A percentile compares a stretch with the other conserved stretches of the same genome.
phyloP scores from a whole-genome alignment of 2,329 filamentous ascomycete genomes.

The Fusarium siculi region DNA sequence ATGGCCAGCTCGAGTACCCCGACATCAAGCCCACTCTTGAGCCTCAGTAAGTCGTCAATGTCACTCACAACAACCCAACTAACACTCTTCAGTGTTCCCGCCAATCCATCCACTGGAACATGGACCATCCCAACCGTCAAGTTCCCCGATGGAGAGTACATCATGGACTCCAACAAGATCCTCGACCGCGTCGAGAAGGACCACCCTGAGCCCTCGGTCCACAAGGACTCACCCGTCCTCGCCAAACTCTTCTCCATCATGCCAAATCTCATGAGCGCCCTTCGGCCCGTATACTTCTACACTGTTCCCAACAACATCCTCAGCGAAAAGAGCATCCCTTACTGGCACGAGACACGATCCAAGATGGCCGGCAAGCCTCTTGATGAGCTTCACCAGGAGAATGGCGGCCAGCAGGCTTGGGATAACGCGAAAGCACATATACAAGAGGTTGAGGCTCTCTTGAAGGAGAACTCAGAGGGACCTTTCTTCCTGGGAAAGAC shows the following conservation, averaged over 20 bases:
- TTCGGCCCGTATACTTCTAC: slow-evolving; percentile 58
- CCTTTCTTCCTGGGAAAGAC: slow-evolving; percentile 70
- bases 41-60: slow-evolving; percentile 57
- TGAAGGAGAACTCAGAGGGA: slow-evolving; percentile 66
- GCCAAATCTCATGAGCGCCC: slow-evolving; percentile 39
- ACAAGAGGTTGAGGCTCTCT: slow-evolving; percentile 53
- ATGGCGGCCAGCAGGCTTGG: slow-evolving; percentile 64
- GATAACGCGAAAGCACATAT: slow-evolving; percentile 52
- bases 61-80: not conserved
- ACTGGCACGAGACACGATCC: slow-evolving; percentile 66
- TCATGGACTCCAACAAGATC: slow-evolving; percentile 74
- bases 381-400: slow-evolving; percentile 57
- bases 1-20: slow-evolving; percentile 67
- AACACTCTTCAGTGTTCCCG: slow-evolving; percentile 23
- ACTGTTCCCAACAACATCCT: slow-evolving; percentile 63
- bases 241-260: slow-evolving; percentile 57
- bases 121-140: slow-evolving; percentile 61
- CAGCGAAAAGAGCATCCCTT: slow-evolving; percentile 59
- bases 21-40: slow-evolving; percentile 68
- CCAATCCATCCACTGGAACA: slow-evolving; percentile 37
- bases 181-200: slow-evolving; percentile 66
- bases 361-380: slow-evolving; percentile 63
- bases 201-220: slow-evolving; percentile 67
- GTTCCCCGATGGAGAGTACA: slow-evolving; percentile 65
- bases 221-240: slow-evolving; percentile 64